These are phyloP conservation scores for Verruconis gallopava DNA, from an alignment of 2,329 filamentous ascomycete species.

Conservation along the genomic window DNA sequence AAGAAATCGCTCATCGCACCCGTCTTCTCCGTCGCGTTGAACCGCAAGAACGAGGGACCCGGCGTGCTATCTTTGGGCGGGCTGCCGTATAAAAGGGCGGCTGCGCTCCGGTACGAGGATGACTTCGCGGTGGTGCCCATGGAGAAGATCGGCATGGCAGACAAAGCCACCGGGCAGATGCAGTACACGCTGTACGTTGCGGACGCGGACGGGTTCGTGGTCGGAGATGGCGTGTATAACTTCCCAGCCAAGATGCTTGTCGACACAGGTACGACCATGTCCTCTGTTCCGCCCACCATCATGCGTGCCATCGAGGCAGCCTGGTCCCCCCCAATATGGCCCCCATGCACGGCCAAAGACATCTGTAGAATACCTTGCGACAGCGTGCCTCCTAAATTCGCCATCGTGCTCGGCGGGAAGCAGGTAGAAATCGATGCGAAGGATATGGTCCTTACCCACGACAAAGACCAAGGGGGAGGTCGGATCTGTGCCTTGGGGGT, in stretches of 20 bases:
- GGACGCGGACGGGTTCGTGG: not conserved
- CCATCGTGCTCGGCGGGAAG: constrained; percentile 5
- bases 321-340: constrained; percentile 1
- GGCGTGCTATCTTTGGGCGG: constrained; percentile 9
- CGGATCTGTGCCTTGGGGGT: not conserved
- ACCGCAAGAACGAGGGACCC: constrained; percentile 4
- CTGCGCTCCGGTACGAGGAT: not conserved
- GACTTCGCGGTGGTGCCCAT: constrained; percentile 7
- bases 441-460: constrained; percentile 8
- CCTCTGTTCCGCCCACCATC: constrained; percentile 4
- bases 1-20: constrained; percentile 3
- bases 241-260: constrained; percentile 1
- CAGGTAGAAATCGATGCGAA: constrained; percentile 1
- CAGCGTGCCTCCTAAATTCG: constrained; percentile 8
- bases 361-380: constrained; percentile 6
- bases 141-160: constrained; percentile 2
- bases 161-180: not conserved
- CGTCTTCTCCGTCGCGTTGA: constrained; percentile 9
- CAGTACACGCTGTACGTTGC: constrained; percentile 4
- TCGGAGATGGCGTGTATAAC: not conserved
- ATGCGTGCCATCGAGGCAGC: constrained; percentile 2
- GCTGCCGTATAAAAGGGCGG: constrained; percentile 5
- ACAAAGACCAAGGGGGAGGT: not conserved
- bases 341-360: not conserved
- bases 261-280: constrained; percentile 9